Conservation (phyloP, 495 filamentous ascomycete species). For the Neurospora sp. region DNA sequence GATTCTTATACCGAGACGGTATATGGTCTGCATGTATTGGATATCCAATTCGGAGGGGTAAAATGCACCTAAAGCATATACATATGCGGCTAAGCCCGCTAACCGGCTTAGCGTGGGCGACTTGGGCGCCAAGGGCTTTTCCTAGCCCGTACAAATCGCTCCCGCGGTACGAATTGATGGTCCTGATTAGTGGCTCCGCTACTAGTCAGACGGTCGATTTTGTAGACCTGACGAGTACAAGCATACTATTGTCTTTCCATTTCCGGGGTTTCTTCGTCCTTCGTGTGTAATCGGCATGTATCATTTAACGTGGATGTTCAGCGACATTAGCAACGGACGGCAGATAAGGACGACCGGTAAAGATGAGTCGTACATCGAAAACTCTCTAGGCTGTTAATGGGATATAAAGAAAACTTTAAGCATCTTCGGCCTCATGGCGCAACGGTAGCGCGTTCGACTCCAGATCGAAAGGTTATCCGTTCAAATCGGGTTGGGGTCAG, state of each 20-base stretch:
- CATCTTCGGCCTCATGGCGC: neutral
- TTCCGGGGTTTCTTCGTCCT: neutral
- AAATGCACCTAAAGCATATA: too few species aligned
- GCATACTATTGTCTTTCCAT: neutral
- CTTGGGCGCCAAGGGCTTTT: too few species aligned
- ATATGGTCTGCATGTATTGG: too few species aligned
- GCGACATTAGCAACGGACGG: neutral
- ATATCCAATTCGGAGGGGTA: too few species aligned
- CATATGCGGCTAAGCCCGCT: too few species aligned
- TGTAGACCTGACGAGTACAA: too few species aligned
- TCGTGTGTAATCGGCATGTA: neutral
- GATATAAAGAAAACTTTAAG: accelerated
- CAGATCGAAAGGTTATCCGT: neutral
- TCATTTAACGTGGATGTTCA: neutral
- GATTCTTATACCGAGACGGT: too few species aligned
- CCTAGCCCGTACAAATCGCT: too few species aligned
- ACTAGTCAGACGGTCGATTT: too few species aligned
- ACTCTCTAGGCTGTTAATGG: neutral
- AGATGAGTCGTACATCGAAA: neutral
- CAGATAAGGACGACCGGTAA: neutral
- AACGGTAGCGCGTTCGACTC: neutral
- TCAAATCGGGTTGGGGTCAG: neutral
- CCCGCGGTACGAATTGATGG: too few species aligned
- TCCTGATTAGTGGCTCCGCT: too few species aligned
- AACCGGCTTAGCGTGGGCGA: too few species aligned